These are phyloP conservation scores for Kickxella alabastrina DNA, from an alignment of 192 early-diverging fungal genomes.

Conservation along the genomic window DNA sequence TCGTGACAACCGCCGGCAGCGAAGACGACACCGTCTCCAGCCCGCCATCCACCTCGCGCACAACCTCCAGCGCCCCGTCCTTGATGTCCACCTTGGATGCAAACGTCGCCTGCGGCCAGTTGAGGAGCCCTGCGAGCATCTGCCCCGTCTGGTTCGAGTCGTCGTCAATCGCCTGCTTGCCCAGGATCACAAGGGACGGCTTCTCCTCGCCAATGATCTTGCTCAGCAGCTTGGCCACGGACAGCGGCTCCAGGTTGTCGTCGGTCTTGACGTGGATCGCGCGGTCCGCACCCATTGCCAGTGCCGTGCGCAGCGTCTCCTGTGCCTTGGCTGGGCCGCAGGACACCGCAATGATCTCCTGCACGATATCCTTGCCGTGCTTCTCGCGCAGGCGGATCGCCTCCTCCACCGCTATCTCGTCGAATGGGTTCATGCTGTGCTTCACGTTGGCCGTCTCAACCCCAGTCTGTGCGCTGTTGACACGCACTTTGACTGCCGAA, in stretches of 20 bases:
- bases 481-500: conserved; percentile 97
- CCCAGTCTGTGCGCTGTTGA: conserved; percentile 77
- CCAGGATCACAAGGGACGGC: conserved; percentile 89
- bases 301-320: conserved; percentile 90
- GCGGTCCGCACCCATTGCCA: conserved; percentile 97
- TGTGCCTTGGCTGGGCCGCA: conserved; percentile 84
- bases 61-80: conserved; percentile 69
- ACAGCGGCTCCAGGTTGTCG: conserved; percentile 77
- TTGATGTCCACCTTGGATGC: conserved; percentile 90
- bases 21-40: conserved; percentile 81
- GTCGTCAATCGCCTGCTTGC: conserved; percentile 99
- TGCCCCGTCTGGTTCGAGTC: conserved; percentile 96
- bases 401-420: conserved; percentile 98
- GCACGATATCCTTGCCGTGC: conserved; percentile 55
- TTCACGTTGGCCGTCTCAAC: conserved; percentile 92
- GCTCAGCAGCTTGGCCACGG: conserved; percentile 91
- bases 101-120: conserved; percentile 96
- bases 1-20: conserved; percentile 91
- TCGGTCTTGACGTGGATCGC: conserved; percentile 89
- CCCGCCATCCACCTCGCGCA: conserved; percentile 97
- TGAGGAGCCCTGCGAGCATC: conserved; percentile 94
- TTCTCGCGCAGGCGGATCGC: conserved; percentile 91
- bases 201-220: conserved; percentile 86
- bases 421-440: conserved; percentile 99
- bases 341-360: conserved; percentile 84